Evolutionary conservation across 2,329 filamentous ascomycete species (phyloP).

Genomic region (Rhytidhysteron rufulum): DNA sequence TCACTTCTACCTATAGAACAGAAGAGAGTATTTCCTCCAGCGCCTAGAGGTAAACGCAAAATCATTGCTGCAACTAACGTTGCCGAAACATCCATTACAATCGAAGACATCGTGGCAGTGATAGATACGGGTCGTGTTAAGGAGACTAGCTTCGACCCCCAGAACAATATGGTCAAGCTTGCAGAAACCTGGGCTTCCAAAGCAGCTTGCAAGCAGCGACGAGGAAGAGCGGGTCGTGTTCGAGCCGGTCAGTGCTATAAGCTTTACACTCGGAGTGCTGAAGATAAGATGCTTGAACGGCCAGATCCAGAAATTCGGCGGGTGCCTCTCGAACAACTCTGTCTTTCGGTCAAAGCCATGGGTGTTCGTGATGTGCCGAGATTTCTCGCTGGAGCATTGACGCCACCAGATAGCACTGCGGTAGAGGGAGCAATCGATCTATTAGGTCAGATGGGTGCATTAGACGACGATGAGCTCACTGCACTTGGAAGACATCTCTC

Average conservation of each 20-base stretch:
- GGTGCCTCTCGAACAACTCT: conserved; percentile 90
- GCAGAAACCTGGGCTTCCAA: conserved; percentile 94
- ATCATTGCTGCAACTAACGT: conserved; percentile 95
- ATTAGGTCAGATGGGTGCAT: conserved; percentile 78
- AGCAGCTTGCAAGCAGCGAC: conserved; percentile 89
- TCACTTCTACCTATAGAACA: conserved; percentile 87
- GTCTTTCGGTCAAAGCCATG: conserved; percentile 92
- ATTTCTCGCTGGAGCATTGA: conserved; percentile 83
- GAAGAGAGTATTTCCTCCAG: conserved; percentile 72
- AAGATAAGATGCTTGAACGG: conserved; percentile 77
- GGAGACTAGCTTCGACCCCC: conserved; percentile 88
- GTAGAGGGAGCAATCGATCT: conserved; percentile 81
- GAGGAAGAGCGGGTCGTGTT: conserved; percentile 90
- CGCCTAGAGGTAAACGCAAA: conserved; percentile 80
- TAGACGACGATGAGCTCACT: conserved; percentile 82
- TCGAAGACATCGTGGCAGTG: conserved; percentile 93
- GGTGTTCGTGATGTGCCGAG: conserved; percentile 74
- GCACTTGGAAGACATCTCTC: conserved; percentile 90
- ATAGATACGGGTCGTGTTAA: conserved; percentile 95
- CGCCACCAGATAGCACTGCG: conserved; percentile 78
- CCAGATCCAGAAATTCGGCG: conserved; percentile 92
- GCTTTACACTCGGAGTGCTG: conserved; percentile 82
- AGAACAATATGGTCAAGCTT: conserved; percentile 89
- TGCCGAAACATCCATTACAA: conserved; percentile 96
- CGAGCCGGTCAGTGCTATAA: conserved; percentile 92